Evolutionary conservation across 352 stramenopile species (phyloP), one percentile per base, ranked within the genome.

Genomic region (Plasmopara viticola): DNA sequence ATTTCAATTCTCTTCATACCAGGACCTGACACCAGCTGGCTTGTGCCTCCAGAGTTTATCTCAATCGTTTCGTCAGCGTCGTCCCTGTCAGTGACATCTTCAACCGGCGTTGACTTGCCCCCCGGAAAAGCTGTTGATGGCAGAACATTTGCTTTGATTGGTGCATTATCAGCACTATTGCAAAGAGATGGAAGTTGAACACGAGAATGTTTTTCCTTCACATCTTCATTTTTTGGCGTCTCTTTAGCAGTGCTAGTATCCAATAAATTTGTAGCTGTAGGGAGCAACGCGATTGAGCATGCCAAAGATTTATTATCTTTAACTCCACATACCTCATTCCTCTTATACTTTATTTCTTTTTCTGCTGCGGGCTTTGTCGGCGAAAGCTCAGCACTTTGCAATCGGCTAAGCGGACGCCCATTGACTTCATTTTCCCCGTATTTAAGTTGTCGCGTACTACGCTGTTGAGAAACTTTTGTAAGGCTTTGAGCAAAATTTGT

Each of bases 381-480:
- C 9, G 39, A 15, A 29, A 18, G 5, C 2, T 46, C 44, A 44
- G 25, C 18, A 40, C 15, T 44, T 53, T 47, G 35, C 8, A 30
- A 43, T 51, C 53, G 42, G 44, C 59, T 31, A 15, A 48, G 42
- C 8, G 46, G 30, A 8, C 50, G 47, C 2, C 8, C 35, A 33
- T 15, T 17, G 2, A 33, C 25, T 17, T 62, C 47, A 9, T 53
- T 31, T 0, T 55, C 54, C 37, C 76, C 66, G 55, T 86, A 90
- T 35, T 64, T 59, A 43, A 90, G 53, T 29, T 76, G 61, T 8
- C 76, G 68, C 6, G 72, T 81, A 29, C 59, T 65, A 44, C 51
- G 47, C 45, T 51, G 43, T 29, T 48, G 56, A 59, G 68, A 45
- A 3, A 45, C 44, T 40, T 33, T 44, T 31, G 53, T 47, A 53